Evolutionary conservation across 2,329 filamentous ascomycete genomes (phyloP), one percentile per base, ranked within the genome.

Genomic region (Venturiaceae sp.): DNA sequence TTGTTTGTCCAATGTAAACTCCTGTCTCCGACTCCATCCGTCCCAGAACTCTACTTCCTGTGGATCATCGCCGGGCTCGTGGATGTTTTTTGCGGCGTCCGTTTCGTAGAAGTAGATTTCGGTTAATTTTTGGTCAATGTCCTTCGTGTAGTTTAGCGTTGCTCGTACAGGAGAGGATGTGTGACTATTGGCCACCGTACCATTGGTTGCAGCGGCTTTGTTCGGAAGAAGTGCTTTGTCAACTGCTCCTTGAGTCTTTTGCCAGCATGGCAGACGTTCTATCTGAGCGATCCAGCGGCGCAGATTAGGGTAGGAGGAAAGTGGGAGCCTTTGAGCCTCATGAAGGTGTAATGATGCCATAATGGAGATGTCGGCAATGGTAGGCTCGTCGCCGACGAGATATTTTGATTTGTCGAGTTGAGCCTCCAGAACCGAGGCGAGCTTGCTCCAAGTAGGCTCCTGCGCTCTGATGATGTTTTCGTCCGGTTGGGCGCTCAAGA

Each of bases 71-170:
- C 75, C 75, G 50, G 72, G 72, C 32, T 73, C 68, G 64, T 76
- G 77, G 46, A 75, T 72, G 52, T 71, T 64, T 62, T 70, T 65
- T 11, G 74, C 70, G 33, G 66, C 67, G 2, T 68, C 67, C 23
- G 68, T 68, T 61, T 77, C 59, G 64, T 72, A 64, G 71, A 77
- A 66, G 68, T 77, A 65, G 63, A 78, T 30, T 69, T 75, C 69
- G 26, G 70, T 72, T 60, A 69, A 67, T 58, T 75, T 70, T 26
- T 62, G 60, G 14, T 68, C 68, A 36, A 75, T 66, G 41, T 74
- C 71, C 65, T 76, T 76, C 41, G 74, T 72, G 65, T 77, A 79
- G 61, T 78, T 77, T 52, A 79, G 69, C 3, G 68, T 73, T 23
- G 75, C 73, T 57, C 72, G 70, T 59, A 77, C 72, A 58, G 70